Conservation (phyloP, 2,329 filamentous ascomycete genomes). For the Monosporascus sp. region DNA sequence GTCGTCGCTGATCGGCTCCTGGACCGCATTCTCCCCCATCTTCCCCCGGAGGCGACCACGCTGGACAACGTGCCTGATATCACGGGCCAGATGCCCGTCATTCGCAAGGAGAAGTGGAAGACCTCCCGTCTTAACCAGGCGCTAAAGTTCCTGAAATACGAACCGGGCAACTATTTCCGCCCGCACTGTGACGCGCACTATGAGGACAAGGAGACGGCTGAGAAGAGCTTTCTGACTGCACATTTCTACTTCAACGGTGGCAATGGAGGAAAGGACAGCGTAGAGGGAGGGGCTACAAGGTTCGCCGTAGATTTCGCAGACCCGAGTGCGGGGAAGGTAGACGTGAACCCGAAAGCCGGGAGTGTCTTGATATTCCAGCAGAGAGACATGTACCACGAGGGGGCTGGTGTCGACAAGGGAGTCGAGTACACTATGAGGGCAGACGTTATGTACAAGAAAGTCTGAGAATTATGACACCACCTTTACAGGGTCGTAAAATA, state of each 20-base stretch:
- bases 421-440: conserved; percentile 12
- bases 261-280: background rate
- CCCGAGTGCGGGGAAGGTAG: conserved; percentile 2
- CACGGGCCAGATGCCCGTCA: conserved; percentile 8
- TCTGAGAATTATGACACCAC: background rate
- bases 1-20: conserved; percentile 7
- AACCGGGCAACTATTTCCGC: conserved; percentile 8
- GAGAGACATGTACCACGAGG: conserved; percentile 13
- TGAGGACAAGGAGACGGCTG: background rate
- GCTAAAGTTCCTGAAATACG: conserved; percentile 12
- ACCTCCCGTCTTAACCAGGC: conserved; percentile 6
- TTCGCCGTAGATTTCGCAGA: conserved; percentile 9
- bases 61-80: conserved; percentile 8
- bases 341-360: conserved; percentile 8
- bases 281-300: conserved; percentile 12
- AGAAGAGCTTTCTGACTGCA: conserved; percentile 10
- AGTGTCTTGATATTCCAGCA: conserved; percentile 14
- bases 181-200: conserved; percentile 10
- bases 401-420: conserved; percentile 7
- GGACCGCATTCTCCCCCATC: conserved; percentile 7
- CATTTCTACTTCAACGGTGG: conserved; percentile 11
- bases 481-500: background rate
- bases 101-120: conserved; percentile 10
- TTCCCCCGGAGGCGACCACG: conserved; percentile 7
- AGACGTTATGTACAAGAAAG: conserved; percentile 11